Evolutionary conservation across 257 asterid genomes (phyloP).

Genomic region (Lycium barbarum): DNA sequence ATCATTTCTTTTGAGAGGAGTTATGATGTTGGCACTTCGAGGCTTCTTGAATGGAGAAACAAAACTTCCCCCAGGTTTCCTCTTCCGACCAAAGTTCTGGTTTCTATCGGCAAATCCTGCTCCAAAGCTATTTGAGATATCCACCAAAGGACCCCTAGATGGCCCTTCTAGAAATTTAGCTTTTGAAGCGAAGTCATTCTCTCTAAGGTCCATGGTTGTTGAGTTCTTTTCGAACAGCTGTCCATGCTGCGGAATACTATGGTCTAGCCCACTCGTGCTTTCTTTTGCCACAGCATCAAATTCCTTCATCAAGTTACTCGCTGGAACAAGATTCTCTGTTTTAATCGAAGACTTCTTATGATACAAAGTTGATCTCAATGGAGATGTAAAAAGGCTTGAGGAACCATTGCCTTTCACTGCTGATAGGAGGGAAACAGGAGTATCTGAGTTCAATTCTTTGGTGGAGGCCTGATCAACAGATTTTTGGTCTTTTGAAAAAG

Average conservation of each 20-base stretch:
- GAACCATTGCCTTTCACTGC: conserved; percentile 42
- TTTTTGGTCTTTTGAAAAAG: conserved; percentile 47
- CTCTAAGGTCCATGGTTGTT: conserved; percentile 37
- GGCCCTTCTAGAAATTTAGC: conserved; percentile 46
- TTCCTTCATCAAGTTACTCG: conserved; percentile 80
- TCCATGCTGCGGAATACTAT: conserved; percentile 43
- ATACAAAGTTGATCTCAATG: conserved; percentile 55
- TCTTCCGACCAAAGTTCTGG: conserved; percentile 64
- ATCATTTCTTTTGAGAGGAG: conserved; percentile 61
- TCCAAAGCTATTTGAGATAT: conserved; percentile 68
- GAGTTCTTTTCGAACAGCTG: conserved; percentile 41
- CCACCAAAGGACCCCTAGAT: conserved; percentile 59
- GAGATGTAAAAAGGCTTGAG: conserved; percentile 66
- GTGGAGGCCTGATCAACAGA: conserved; percentile 36
- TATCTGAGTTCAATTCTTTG: conserved; percentile 47
- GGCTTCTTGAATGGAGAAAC: conserved; percentile 94
- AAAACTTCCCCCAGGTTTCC: conserved; percentile 55
- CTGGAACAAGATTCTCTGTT: conserved; percentile 50
- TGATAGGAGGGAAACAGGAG: conserved; percentile 54
- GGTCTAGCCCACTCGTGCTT: conserved; percentile 35
- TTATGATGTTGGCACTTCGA: conserved; percentile 64
- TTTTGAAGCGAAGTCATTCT: conserved; percentile 41
- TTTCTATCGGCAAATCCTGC: conserved; percentile 39
- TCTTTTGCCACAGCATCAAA: conserved; percentile 80
- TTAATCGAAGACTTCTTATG: conserved; percentile 48